Conservation (phyloP, 2,329 filamentous ascomycete species). For the Helminthosporium solani region DNA sequence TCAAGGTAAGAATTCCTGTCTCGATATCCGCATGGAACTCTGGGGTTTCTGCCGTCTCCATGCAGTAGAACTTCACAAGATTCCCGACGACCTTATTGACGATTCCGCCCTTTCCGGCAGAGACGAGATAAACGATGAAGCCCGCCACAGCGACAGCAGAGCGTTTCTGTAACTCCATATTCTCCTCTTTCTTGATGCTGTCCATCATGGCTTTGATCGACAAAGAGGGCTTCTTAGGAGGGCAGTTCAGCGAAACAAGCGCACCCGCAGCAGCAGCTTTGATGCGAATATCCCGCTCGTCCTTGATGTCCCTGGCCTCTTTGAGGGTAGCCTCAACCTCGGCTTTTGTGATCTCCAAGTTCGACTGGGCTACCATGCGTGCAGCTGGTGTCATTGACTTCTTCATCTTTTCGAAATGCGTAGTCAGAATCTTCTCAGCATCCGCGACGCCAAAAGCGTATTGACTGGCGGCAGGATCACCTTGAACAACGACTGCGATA, state of each 20-base stretch:
- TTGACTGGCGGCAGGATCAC: constrained; percentile 85
- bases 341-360: constrained; percentile 73
- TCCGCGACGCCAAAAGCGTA: constrained; percentile 86
- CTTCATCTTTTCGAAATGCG: constrained; percentile 86
- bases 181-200: constrained; percentile 93
- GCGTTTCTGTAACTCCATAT: constrained; percentile 79
- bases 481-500: constrained; percentile 89
- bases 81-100: constrained; percentile 97
- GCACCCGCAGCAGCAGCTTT: constrained; percentile 84
- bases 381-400: constrained; percentile 87
- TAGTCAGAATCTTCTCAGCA: constrained; percentile 81
- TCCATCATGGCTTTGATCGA: constrained; percentile 99
- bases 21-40: constrained; percentile 86
- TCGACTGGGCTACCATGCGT: constrained; percentile 76
- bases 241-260: constrained; percentile 78
- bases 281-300: constrained; percentile 80
- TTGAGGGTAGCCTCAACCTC: constrained; percentile 71
- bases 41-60: constrained; percentile 95
- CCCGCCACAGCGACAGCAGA: constrained; percentile 82
- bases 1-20: constrained; percentile 82
- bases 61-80: constrained; percentile 94
- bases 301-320: constrained; percentile 77
- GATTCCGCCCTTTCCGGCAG: constrained; percentile 74
- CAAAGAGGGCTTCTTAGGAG: constrained; percentile 90
- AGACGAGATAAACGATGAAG: constrained; percentile 83